Evolutionary conservation across 495 filamentous ascomycete species (phyloP), one percentile per base, ranked within the genome.

Genomic region (Podospora tetraspora): DNA sequence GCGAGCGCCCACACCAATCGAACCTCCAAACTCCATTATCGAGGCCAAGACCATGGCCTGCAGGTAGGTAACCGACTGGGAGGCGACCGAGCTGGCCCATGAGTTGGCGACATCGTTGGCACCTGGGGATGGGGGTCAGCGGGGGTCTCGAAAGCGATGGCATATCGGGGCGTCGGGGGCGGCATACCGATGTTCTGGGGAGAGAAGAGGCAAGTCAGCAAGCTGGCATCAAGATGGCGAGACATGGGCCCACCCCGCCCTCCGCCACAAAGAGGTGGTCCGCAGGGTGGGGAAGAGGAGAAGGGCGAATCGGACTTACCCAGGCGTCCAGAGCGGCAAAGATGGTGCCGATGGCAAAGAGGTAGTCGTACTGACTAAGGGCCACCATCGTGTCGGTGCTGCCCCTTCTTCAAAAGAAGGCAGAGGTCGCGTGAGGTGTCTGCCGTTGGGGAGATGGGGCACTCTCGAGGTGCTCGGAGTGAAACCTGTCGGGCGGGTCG

Each of bases 101-200:
- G 88, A 84, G 78, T 92, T 92, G 69, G 90, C 90, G 52, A 92
- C 90, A 90, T 92, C 90, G 79, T 92, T 85, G 70, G 83, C 83
- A 64, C 82, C 79, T 78, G 88, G 88, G 79, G 3, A 43, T 7
- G 61, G 13, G 16, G 29, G 68, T 69, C 57, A 69, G 68, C 13
- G 12, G 7, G 23, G 57, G 63, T 65, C 9, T 21, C 59, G 21
- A 19, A 22, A 56, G 13, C 6, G 34, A 29, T 23, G 23, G 1
- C 34, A 57, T 62, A 8, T 23, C 58, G 22, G 58, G 58, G n/a
- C 21, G 19, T 21, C 16, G 57, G 62, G 6, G 13, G 37, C 0
- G 22, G 34, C 68, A 32, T 62, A 66, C 68, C 68, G 27, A 70
- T 70, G 23, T 70, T 70, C 68, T 52, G 43, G 4, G 6, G 2